A percentile compares a stretch with the other conserved stretches of the same genome.
Evolutionary conservation across 2,329 filamentous ascomycete species (phyloP).

Genomic region (Biscogniauxia marginata): DNA sequence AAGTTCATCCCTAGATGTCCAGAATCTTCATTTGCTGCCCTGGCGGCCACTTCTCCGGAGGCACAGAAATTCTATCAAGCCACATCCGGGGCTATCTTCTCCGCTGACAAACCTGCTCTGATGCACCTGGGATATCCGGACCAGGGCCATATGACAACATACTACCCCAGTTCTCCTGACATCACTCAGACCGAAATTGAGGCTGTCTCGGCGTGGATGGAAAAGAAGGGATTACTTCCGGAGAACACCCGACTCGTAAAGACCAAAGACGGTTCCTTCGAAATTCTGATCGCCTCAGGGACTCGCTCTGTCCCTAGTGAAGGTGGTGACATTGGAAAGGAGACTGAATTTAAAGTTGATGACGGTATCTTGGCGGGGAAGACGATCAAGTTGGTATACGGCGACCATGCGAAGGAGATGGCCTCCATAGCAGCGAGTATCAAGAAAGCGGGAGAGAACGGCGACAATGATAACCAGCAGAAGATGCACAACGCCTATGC

Average conservation of each 20-base stretch:
- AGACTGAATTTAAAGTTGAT: constrained; percentile 58
- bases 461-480: constrained; percentile 72
- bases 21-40: constrained; percentile 60
- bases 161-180: constrained; percentile 73
- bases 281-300: constrained; percentile 73
- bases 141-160: constrained; percentile 74
- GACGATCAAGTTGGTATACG: constrained; percentile 69
- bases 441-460: constrained; percentile 65
- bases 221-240: constrained; percentile 66
- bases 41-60: constrained; percentile 60
- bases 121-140: constrained; percentile 77
- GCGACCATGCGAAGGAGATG: constrained; percentile 74
- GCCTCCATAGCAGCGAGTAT: constrained; percentile 64
- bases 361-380: constrained; percentile 63
- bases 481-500: constrained; percentile 60
- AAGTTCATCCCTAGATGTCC: constrained; percentile 77
- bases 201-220: constrained; percentile 70
- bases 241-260: constrained; percentile 79
- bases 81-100: constrained; percentile 71
- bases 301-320: constrained; percentile 55
- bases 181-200: constrained; percentile 76
- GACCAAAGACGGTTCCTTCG: constrained; percentile 60
- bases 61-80: constrained; percentile 64
- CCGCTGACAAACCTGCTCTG: constrained; percentile 59
- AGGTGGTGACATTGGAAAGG: constrained; percentile 68